Base-by-base conservation (phyloP, 139 green algal genomes). In the Diplosphaera chodatii region DNA sequence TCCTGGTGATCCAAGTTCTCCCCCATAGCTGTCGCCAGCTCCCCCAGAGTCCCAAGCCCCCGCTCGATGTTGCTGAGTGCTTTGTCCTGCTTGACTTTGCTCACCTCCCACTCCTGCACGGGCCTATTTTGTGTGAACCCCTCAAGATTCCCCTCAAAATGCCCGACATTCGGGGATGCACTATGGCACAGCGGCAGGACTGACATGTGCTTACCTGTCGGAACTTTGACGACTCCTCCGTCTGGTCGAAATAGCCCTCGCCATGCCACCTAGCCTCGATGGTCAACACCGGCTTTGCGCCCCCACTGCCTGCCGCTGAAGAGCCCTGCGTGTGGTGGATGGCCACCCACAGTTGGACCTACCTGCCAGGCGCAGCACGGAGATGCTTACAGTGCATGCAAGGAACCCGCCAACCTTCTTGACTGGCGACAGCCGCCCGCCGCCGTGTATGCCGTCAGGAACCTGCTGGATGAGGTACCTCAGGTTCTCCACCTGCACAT, bases 1-100 rank as follows among this genome's bases (percentile, higher is more conserved):
- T 89, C 84, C 81, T 97, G 91, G 27, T 80, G 78, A 65, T 94
- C 79, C 28, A 96, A 66, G 76, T 91, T 86, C 64, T 91, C 85
- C 30, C 80, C 78, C 78, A 96, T 93, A 64, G 85, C 85, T 8
- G 78, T 65, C 1, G 84, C 91, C 65, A 96, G 86, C 33, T 88
- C 89, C 27, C 87, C 88, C 20, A 97, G 82, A 27, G 79, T 83
- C 6, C 59, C 69, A 8, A 97, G 78, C 29, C 82, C 86, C 28
- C 72, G 55, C 72, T 86, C 88, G 48, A 97, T 94, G 33, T 74
- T 74, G 31, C 92, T 87, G 32, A 97, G 84, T 64, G 81, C 70
- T 66, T 82, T 67, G 75, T 97, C 91, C 73, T 96, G 89, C 71
- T 72, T 76, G 40, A 67, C 69, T 72, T 88, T 87, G 21, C 83